Evolutionary conservation across 2,329 filamentous ascomycete genomes (phyloP), one percentile per base, ranked within the genome.

Genomic region (Colletotrichum coccodes): DNA sequence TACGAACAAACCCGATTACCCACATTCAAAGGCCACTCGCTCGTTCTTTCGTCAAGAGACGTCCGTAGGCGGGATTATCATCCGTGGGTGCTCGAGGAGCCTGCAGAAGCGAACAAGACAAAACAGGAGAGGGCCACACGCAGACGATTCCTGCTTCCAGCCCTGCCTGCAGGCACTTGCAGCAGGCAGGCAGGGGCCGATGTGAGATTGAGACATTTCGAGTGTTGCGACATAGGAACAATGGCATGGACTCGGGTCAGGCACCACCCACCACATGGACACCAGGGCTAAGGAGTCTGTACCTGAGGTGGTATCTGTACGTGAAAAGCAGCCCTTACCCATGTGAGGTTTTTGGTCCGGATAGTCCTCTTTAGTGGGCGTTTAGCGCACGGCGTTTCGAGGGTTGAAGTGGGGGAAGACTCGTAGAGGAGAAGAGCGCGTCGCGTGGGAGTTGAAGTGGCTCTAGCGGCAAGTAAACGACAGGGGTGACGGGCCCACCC

Each of bases 341-440:
- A 38, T 12, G 30, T 60, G 60, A 56, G 53, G 50, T 50, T 59
- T 58, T 49, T 23, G 49, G 40, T 14, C 58, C 58, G 64, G 32
- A 36, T 52, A 58, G 52, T 44, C 64, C 42, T 60, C 64, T 68
- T 56, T 40, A 30, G 53, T 26, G 47, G 54, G 16, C 26, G 32
- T 38, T 60, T 57, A 60, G 66, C 66, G 60, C 53, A 47, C 26
- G 28, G 40, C 50, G 18, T 52, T 60, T 50, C 32, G 50, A 40
- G 58, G 50, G 36, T 3, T 26, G 12, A 49, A 47, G 49, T 59
- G 62, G 26, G 49, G 40, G 30, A 50, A 40, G 47, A 16, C 28
- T 34, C n/a, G n/a, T 21, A 23, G 21, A 60, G 23, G 42, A 46
- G 44, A 6, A 21, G 16, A 50, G 30, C 11, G 11, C 11, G 16